Evolutionary conservation across 306 rosid species (phyloP).

Genomic region (Arachis stenosperma): DNA sequence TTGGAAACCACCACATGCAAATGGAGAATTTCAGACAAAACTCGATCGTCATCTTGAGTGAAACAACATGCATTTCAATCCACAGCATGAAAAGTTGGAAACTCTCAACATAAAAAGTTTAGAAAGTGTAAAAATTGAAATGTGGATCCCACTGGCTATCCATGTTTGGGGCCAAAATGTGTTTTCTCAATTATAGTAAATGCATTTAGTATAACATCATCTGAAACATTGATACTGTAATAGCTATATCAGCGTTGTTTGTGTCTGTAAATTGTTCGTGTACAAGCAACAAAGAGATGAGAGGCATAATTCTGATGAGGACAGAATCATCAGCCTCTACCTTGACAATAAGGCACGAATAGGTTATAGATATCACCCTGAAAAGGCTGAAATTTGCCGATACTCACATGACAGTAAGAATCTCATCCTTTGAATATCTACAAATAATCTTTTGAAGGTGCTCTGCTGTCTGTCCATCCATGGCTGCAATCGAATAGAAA

Average conservation of each 20-base stretch:
- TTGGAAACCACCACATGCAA: conserved; percentile 13
- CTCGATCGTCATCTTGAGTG: conserved; percentile 20
- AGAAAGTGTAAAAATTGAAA: conserved; percentile 29
- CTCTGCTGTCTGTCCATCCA: conserved; percentile 99
- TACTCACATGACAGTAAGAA: conserved; percentile 82
- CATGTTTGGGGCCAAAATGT: conserved; percentile 14
- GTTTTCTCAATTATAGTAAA: conserved; percentile 28
- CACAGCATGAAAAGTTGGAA: conserved; percentile 1
- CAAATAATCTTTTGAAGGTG: conserved; percentile 84
- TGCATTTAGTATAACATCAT: conserved; percentile 6
- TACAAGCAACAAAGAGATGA: conserved; percentile 3
- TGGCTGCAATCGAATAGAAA: conserved; percentile 94
- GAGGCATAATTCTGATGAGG: background rate
- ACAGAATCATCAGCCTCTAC: conserved; percentile 4
- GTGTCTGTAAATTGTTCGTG: background rate
- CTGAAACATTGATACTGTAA: background rate
- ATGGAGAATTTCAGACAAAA: conserved; percentile 21
- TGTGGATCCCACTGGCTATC: conserved; percentile 9
- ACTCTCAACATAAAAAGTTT: conserved; percentile 19
- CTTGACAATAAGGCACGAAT: background rate
- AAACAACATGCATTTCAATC: conserved; percentile 27
- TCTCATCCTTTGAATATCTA: conserved; percentile 75
- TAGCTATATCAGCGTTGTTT: background rate
- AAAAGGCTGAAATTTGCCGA: conserved; percentile 29
- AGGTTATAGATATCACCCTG: conserved; percentile 6